Evolutionary conservation across 164 flowering plant species (phyloP).

Genomic region (Annona cherimola): DNA sequence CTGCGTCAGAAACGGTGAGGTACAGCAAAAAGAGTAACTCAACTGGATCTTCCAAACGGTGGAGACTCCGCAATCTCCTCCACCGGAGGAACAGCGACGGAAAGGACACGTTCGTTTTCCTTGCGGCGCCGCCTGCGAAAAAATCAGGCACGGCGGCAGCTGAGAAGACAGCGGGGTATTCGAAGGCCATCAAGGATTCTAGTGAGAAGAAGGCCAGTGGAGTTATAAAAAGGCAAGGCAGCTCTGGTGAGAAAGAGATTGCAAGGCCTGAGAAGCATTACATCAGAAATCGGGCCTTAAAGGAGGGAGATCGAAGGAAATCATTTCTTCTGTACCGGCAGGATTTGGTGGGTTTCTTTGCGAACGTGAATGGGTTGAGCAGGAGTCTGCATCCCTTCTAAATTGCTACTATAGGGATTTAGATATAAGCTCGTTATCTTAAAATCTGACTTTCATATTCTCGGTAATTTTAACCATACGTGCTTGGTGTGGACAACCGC

Average conservation of each 20-base stretch:
- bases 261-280: slow-evolving; percentile 26
- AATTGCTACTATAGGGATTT: not conserved
- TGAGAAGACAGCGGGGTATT: not conserved
- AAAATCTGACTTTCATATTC: no score
- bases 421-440: not conserved
- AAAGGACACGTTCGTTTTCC: slow-evolving; percentile 41
- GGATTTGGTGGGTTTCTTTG: slow-evolving; percentile 45
- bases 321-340: slow-evolving; percentile 44
- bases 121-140: slow-evolving; percentile 14
- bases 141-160: no score
- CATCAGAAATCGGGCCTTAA: slow-evolving; percentile 20
- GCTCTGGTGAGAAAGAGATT: not conserved
- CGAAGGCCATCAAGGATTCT: slow-evolving; percentile 3
- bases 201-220: not conserved
- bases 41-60: slow-evolving; percentile 26
- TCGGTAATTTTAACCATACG: no score
- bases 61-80: slow-evolving; percentile 35
- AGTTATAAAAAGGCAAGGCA: not conserved
- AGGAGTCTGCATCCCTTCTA: slow-evolving; percentile 31
- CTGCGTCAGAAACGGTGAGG: not conserved
- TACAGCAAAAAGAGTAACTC: slow-evolving; percentile 30
- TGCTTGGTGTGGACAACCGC: not conserved
- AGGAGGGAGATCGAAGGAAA: slow-evolving; percentile 34
- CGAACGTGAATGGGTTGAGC: slow-evolving; percentile 45
- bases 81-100: slow-evolving; percentile 42